These are phyloP conservation scores for Cystobasidium ongulense DNA, from an alignment of 768 basidiomycete genomes.

Conservation along the genomic window DNA sequence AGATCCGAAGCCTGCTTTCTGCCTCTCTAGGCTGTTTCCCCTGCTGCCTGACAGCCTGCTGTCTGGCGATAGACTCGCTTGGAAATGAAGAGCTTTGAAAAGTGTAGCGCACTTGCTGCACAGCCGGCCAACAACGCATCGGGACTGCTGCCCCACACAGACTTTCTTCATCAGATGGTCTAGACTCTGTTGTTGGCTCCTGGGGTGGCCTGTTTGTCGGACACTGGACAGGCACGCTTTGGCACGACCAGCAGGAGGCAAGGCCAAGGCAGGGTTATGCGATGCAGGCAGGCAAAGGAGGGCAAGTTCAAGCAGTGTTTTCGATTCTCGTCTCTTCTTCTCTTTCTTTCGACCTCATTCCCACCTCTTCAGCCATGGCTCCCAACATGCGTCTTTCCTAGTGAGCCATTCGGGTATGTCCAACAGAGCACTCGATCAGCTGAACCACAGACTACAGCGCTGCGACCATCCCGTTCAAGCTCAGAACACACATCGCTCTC, in stretches of 20 bases:
- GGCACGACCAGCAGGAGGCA: not conserved
- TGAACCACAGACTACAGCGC: not conserved
- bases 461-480: constrained; percentile 18
- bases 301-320: not conserved
- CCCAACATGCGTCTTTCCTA: not conserved
- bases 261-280: not conserved
- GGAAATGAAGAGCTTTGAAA: too few relatives aligned
- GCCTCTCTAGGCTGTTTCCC: too few relatives aligned
- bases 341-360: not conserved
- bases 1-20: too few relatives aligned
- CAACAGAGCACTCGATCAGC: not conserved
- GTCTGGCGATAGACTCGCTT: too few relatives aligned
- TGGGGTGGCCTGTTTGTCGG: not conserved
- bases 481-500: constrained; percentile 1
- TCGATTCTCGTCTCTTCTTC: not conserved
- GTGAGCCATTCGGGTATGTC: not conserved
- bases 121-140: not conserved
- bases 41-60: too few relatives aligned
- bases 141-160: not conserved
- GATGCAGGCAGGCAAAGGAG: not conserved
- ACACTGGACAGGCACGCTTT: not conserved
- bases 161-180: not conserved
- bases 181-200: not conserved
- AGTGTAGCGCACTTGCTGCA: too few relatives aligned
- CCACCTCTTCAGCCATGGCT: not conserved